Percentiles rank a stretch among this genome's conserved stretches.
Conservation (phyloP, 1,284 basidiomycete species). For the Vanrija humicola region DNA sequence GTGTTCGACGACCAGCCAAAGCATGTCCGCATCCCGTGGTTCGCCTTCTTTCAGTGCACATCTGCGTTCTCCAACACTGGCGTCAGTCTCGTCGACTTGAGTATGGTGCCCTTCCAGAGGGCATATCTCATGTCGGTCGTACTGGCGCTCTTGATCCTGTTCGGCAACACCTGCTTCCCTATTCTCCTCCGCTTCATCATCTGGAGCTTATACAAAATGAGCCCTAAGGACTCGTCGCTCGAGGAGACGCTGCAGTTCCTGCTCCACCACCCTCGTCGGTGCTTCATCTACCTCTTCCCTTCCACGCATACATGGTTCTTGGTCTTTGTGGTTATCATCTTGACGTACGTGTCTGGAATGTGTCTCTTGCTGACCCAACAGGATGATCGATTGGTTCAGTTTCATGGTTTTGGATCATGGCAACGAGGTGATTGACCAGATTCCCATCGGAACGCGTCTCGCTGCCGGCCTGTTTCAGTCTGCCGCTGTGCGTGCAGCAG, state of each 20-base stretch:
- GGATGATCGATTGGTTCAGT: conserved; percentile 71
- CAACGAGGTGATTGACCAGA: conserved; percentile 61
- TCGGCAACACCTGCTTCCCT: conserved; percentile 86
- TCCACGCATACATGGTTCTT: conserved; percentile 95
- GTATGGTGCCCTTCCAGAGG: conserved; percentile 80
- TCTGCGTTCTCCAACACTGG: conserved; percentile 91
- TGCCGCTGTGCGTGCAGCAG: conserved; percentile 76
- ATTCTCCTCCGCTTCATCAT: conserved; percentile 66
- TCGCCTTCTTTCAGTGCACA: conserved; percentile 75
- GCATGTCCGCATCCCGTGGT: conserved; percentile 65
- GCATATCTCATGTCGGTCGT: conserved; percentile 75
- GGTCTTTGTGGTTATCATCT: conserved; percentile 59
- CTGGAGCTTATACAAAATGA: conserved; percentile 67
- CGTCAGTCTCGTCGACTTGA: conserved; percentile 79
- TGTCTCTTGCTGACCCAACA: background rate
- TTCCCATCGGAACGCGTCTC: conserved; percentile 67
- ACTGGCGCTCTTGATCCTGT: conserved; percentile 65
- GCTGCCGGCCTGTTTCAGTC: conserved; percentile 66
- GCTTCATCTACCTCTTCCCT: conserved; percentile 93
- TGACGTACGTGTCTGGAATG: conserved; percentile 56
- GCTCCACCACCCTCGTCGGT: conserved; percentile 79
- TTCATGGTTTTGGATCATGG: conserved; percentile 87
- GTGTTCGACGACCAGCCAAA: conserved; percentile 60
- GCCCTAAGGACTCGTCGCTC: conserved; percentile 59
- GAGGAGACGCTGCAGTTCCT: conserved; percentile 85